Conservation (phyloP, 1,284 basidiomycete species). For the Sporisorium sorghi region DNA sequence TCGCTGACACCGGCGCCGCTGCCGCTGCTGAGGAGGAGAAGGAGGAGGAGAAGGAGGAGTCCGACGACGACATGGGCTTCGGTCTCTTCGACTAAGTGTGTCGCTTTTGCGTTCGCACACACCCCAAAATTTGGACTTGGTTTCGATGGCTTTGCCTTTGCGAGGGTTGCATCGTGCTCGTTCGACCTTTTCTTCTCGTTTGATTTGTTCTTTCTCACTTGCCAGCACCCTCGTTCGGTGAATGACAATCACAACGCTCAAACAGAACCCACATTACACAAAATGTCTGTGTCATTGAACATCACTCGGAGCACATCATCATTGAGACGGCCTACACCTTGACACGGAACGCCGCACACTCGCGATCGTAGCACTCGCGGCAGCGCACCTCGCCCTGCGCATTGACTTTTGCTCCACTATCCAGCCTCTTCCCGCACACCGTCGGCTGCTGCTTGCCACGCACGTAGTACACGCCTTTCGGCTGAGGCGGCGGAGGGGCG, state of each 20-base stretch:
- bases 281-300: no score
- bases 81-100: slow-evolving; percentile 84
- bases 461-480: neutral
- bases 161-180: no score
- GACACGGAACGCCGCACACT: slow-evolving; percentile 22
- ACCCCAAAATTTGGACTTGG: neutral
- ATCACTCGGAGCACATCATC: no score
- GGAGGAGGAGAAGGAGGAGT: slow-evolving; percentile 80
- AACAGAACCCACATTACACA: no score
- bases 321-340: no score
- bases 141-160: neutral
- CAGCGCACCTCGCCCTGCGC: slow-evolving; percentile 53
- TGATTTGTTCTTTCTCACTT: no score
- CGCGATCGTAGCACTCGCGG: slow-evolving; percentile 52
- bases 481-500: slow-evolving; percentile 7
- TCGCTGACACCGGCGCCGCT: slow-evolving; percentile 73
- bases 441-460: neutral
- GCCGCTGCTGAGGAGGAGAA: slow-evolving; percentile 71
- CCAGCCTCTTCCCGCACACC: slow-evolving; percentile 51
- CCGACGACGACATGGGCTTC: slow-evolving; percentile 66
- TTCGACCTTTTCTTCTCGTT: no score
- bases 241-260: no score
- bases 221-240: no score
- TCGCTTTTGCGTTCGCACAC: no score
- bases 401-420: slow-evolving; percentile 57